Evolutionary conservation across 768 basidiomycete genomes (phyloP), one percentile per base, ranked within the genome.

Genomic region (Pulveroboletus ravenelii): DNA sequence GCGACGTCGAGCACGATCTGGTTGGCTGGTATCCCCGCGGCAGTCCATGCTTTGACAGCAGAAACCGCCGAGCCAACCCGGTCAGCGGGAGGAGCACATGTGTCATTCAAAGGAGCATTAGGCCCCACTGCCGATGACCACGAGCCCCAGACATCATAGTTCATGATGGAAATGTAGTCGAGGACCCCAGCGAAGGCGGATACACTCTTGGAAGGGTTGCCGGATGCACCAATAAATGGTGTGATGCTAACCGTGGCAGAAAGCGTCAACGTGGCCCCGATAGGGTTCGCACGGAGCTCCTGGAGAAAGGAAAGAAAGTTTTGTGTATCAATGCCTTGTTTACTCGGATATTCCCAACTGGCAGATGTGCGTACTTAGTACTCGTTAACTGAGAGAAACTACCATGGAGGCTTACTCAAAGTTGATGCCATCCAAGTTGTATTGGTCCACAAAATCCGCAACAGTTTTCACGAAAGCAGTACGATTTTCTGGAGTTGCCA

Each of bases 261-360:
- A 38, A 95, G 70, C 23, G 81, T 81, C 41, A 89, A 65, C 2
- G 78, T 76, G 4, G 73, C 61, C 0, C 76, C 73, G 1, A 76
- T 71, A 7, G 84, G 69, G 35, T 79, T 70, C 8, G 58, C 53
- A 38, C 88, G 81, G 18, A 95, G 79, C 31, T 78, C 75, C 56
- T 84, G 74, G 12, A 97, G 74, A 73, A 94, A 90, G 5, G 70
- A 54, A 32, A 93, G 78, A 68, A 87, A 89, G 66, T 96, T 94
- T 29, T 77, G 70, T 0, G 83, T 79, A 64, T 98, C 94, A 47
- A 85, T 74, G 31, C 91, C 90, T 45, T 74, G 69, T 5, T 68
- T 57, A 48, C 75, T 79, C 1, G 93, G 92, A 62, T 87, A 93
- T 68, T 95, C 93, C 91, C 92, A 94, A 60, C 89, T 92, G 47